Evolutionary conservation across 2,329 filamentous ascomycete species (phyloP).

Genomic region (Dactylellina parvicollis): DNA sequence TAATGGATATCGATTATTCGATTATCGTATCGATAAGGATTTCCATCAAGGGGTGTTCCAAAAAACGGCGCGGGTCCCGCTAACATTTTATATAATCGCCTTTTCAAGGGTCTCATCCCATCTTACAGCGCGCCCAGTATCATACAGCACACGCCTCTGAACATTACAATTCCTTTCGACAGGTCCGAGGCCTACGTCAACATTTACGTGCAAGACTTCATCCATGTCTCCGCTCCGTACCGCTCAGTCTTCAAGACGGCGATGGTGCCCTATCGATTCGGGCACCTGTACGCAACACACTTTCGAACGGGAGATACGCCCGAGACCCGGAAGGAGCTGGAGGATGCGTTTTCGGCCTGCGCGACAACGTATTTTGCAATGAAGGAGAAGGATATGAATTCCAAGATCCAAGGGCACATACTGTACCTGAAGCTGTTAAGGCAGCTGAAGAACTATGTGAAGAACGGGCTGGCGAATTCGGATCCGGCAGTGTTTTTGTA

Average conservation of each 20-base stretch:
- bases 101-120: background rate
- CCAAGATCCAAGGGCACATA: constrained; percentile 49
- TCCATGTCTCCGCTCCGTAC: constrained; percentile 49
- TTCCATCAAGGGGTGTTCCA: background rate
- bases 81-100: too few relatives aligned
- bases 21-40: constrained; percentile 2
- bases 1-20: background rate
- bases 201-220: constrained; percentile 50
- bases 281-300: constrained; percentile 47
- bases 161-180: constrained; percentile 41
- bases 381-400: constrained; percentile 42
- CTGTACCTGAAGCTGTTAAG: constrained; percentile 41
- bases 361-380: constrained; percentile 49
- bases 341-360: constrained; percentile 44
- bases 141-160: constrained; percentile 23
- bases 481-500: constrained; percentile 51
- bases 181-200: constrained; percentile 43
- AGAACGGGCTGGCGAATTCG: constrained; percentile 47
- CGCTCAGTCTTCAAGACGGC: constrained; percentile 47
- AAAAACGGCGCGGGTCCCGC: too few relatives aligned
- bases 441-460: constrained; percentile 47
- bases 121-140: background rate
- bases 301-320: constrained; percentile 47
- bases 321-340: constrained; percentile 44
- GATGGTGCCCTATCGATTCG: constrained; percentile 50